Conservation (phyloP, 2,329 filamentous ascomycete species). For the Ophiostoma ulmi region DNA sequence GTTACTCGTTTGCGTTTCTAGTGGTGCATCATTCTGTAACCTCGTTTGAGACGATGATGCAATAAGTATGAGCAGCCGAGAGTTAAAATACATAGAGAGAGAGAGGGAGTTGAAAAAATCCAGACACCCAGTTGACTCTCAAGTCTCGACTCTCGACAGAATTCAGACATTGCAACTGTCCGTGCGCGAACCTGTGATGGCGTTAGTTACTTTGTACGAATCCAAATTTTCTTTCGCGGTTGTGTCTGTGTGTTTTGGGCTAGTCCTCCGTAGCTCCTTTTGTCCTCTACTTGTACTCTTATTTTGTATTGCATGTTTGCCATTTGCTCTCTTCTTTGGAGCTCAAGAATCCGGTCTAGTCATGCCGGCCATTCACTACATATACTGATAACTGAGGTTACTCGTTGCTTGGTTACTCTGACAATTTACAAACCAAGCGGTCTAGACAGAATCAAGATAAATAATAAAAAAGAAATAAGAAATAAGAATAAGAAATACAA, state of each 20-base stretch:
- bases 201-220: neutral
- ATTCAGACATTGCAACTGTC: neutral
- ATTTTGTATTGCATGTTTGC: neutral
- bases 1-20: neutral
- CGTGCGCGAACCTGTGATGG: neutral
- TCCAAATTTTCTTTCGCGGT: neutral
- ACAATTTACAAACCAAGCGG: too few relatives aligned
- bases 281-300: neutral
- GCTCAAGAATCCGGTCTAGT: too few relatives aligned
- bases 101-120: too few relatives aligned
- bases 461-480: neutral
- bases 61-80: neutral
- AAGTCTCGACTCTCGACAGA: neutral
- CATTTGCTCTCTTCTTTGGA: neutral
- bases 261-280: neutral
- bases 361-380: too few relatives aligned
- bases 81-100: too few relatives aligned
- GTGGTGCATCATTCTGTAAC: slow-evolving; percentile 8
- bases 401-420: too few relatives aligned
- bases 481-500: neutral
- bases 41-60: neutral
- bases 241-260: neutral
- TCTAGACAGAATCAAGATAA: too few relatives aligned
- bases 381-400: too few relatives aligned
- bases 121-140: neutral